phyloP scores from a whole-genome alignment of 1,284 basidiomycete species.

The Austroboletus rostrupii region DNA sequence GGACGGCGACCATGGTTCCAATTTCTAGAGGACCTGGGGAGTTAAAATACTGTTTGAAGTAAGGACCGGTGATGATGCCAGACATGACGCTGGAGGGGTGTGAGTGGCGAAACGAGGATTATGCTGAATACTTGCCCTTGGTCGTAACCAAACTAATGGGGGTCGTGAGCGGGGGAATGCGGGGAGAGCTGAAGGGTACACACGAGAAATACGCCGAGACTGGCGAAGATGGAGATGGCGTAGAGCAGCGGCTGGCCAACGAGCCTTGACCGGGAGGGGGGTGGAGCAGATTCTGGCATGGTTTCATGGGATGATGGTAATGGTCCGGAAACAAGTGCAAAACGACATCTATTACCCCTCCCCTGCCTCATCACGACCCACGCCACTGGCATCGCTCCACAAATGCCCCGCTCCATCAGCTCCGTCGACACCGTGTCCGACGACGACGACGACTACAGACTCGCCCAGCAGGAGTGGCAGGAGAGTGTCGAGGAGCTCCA shows the following conservation, averaged over 20 bases:
- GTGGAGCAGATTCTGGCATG: slow-evolving; percentile 38
- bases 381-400: slow-evolving; percentile 1
- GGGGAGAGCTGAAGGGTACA: slow-evolving; percentile 25
- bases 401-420: slow-evolving; percentile 41
- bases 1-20: slow-evolving; percentile 88
- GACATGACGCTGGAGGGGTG: slow-evolving; percentile 69
- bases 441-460: slow-evolving; percentile 55
- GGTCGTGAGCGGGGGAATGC: neutral
- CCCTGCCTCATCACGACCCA: neutral
- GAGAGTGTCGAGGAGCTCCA: slow-evolving; percentile 84
- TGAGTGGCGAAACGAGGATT: slow-evolving; percentile 26
- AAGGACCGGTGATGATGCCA: slow-evolving; percentile 90
- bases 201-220: slow-evolving; percentile 85
- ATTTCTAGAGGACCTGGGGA: slow-evolving; percentile 67
- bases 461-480: slow-evolving; percentile 89
- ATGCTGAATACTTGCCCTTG: slow-evolving; percentile 61
- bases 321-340: neutral
- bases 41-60: slow-evolving; percentile 82
- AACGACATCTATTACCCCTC: slow-evolving; percentile 2
- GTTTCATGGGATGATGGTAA: slow-evolving; percentile 31
- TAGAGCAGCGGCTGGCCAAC: slow-evolving; percentile 82
- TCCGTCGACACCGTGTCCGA: slow-evolving; percentile 49
- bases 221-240: slow-evolving; percentile 79
- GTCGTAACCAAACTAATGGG: slow-evolving; percentile 80
- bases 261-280: slow-evolving; percentile 47